These are phyloP conservation scores for Fraxinus pennsylvanica DNA, from an alignment of 257 asterid genomes.

Conservation along the genomic window DNA sequence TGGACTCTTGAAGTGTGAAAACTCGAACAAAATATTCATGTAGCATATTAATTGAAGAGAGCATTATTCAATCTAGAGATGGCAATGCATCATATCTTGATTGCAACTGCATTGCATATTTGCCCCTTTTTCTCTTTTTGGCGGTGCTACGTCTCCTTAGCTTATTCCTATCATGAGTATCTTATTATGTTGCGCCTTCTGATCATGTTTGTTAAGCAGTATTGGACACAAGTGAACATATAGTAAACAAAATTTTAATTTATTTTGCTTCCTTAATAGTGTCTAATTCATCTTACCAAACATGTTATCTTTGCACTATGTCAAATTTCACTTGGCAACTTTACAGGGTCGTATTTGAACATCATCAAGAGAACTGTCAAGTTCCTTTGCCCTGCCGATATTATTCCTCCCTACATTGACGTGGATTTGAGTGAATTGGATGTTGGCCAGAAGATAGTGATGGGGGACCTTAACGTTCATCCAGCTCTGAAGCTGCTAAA, in stretches of 20 bases:
- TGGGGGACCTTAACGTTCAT: slow-evolving; percentile 81
- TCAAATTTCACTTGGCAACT: slow-evolving; percentile 9
- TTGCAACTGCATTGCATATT: background rate
- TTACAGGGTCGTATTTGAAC: slow-evolving; percentile 73
- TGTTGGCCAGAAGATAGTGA: slow-evolving; percentile 73
- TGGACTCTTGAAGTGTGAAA: background rate
- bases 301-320: background rate
- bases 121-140: background rate
- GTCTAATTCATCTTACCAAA: background rate
- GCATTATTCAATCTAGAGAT: background rate
- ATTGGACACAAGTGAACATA: background rate
- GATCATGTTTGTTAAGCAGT: too few species aligned
- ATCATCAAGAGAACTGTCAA: slow-evolving; percentile 78
- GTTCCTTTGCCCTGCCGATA: slow-evolving; percentile 82
- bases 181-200: too few species aligned
- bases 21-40: background rate
- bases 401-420: slow-evolving; percentile 83
- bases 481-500: slow-evolving; percentile 73
- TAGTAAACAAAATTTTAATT: too few species aligned
- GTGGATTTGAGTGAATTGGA: slow-evolving; percentile 89
- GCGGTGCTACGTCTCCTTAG: background rate
- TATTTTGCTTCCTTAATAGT: background rate
- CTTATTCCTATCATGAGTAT: background rate
- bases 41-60: too few species aligned
- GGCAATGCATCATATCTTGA: background rate